phyloP scores from a whole-genome alignment of 768 basidiomycete genomes.

The Suillus alpinus region DNA sequence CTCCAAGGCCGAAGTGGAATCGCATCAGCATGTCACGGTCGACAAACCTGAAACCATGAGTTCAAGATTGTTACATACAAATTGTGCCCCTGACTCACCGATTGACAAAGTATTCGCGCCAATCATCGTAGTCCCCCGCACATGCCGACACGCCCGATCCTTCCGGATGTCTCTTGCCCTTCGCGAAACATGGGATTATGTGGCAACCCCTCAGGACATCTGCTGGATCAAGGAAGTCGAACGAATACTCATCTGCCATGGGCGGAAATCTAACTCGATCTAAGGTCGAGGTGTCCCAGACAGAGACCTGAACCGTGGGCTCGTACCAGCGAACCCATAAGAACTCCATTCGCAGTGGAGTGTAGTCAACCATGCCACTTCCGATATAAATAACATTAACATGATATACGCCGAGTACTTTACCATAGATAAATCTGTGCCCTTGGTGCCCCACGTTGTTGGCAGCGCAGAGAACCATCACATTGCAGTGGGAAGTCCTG shows the following conservation, averaged over 20 bases:
- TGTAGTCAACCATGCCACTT: background rate
- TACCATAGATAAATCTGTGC: background rate
- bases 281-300: background rate
- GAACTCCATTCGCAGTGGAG: background rate
- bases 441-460: background rate
- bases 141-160: background rate
- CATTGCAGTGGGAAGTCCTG: background rate
- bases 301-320: background rate
- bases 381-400: slow-evolving; percentile 1
- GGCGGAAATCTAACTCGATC: background rate
- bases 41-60: background rate
- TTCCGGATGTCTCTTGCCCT: background rate
- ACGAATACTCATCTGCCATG: background rate
- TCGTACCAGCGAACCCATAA: slow-evolving; percentile 5
- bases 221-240: slow-evolving; percentile 3
- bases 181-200: background rate
- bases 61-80: too few species aligned
- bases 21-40: slow-evolving; percentile 3
- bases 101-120: background rate
- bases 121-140: background rate
- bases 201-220: slow-evolving; percentile 4
- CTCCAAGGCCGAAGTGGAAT: background rate
- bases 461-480: background rate
- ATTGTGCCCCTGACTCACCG: background rate
- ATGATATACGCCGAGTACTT: slow-evolving; percentile 6